Percentiles rank a stretch among this genome's conserved stretches.
Evolutionary conservation across 108 stramenopile genomes (phyloP).

Genomic region (Discostella stelligeroides): DNA sequence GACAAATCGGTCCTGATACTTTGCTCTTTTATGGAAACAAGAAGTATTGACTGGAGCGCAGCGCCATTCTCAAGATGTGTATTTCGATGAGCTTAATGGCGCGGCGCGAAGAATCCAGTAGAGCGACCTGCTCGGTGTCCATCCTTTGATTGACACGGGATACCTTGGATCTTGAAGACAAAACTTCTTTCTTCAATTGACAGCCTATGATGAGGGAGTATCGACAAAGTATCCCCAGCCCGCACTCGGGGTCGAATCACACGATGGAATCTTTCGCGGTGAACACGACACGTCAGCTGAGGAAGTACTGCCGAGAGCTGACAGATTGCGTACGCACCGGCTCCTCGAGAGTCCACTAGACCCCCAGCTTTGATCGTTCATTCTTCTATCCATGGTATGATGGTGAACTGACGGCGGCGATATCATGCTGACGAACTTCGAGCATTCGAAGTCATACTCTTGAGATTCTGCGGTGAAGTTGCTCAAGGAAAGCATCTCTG

Average conservation of each 20-base stretch:
- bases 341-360: constrained; percentile 4
- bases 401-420: neutral
- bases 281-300: neutral
- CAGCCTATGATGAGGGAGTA: constrained; percentile 1
- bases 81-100: no score
- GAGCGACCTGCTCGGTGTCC: no score
- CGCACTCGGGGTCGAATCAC: neutral
- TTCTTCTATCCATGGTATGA: neutral
- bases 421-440: constrained; percentile 6
- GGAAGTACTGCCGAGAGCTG: constrained; percentile 3
- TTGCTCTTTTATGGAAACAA: no score
- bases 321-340: constrained; percentile 15
- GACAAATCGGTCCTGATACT: no score
- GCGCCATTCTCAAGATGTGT: no score
- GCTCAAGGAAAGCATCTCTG: constrained; percentile 1
- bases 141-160: no score
- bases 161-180: no score
- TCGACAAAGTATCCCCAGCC: constrained; percentile 12
- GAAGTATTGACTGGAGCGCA: no score
- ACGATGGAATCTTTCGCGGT: neutral
- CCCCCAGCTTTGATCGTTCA: neutral
- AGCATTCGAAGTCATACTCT: constrained; percentile 14
- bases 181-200: no score
- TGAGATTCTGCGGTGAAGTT: neutral
- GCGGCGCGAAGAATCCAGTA: no score